phyloP scores from a whole-genome alignment of 257 asterid genomes.

The Vinca minor region DNA sequence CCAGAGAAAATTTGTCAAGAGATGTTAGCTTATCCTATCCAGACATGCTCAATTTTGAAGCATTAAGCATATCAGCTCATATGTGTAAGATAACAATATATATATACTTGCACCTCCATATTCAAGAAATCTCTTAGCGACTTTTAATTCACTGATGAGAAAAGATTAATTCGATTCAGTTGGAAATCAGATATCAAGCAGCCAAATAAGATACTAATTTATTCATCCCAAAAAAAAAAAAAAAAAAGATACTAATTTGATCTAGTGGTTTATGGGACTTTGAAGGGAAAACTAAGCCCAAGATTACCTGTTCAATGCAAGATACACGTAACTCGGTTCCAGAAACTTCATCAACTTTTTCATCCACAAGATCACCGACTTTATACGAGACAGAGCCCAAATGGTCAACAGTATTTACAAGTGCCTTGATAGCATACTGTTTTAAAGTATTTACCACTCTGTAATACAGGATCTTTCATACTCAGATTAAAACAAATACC shows the following conservation, averaged over 20 bases:
- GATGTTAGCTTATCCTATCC: neutral
- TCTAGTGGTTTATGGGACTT: neutral
- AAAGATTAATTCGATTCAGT: no score
- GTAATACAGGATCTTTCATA: conserved; percentile 23
- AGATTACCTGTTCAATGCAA: conserved; percentile 75
- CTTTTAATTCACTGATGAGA: no score
- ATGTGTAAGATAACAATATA: no score
- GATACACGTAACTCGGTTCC: conserved; percentile 80
- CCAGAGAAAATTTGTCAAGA: neutral
- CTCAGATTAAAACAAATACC: neutral
- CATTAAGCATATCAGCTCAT: no score
- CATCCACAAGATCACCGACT: conserved; percentile 71
- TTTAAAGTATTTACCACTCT: conserved; percentile 80
- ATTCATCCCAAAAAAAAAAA: no score
- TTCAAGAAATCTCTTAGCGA: no score
- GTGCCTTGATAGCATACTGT: conserved; percentile 89
- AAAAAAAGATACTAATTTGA: no score
- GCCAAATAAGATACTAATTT: no score
- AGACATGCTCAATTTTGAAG: no score
- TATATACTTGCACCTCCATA: no score
- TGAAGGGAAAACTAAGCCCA: neutral
- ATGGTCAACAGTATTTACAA: conserved; percentile 92
- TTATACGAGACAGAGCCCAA: conserved; percentile 83
- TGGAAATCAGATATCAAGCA: no score
- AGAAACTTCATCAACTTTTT: conserved; percentile 72